Evolutionary conservation across 1,139 yeast genomes (phyloP).

Genomic region (Suhomyces bolitotheri): DNA sequence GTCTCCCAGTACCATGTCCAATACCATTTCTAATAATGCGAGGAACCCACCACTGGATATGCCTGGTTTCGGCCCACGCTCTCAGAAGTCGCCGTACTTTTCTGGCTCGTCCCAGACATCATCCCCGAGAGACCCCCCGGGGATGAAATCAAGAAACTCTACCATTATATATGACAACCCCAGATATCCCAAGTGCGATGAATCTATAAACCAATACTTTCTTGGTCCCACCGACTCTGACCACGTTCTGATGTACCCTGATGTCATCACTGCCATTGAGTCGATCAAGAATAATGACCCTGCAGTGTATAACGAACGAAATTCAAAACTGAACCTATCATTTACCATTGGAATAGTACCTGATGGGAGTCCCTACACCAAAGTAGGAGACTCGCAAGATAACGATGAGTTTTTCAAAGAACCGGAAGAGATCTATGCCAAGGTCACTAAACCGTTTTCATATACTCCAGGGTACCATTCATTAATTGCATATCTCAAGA

Average conservation of each 20-base stretch:
- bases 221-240: slow-evolving; percentile 49
- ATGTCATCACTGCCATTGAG: slow-evolving; percentile 52
- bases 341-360: slow-evolving; percentile 54
- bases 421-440: slow-evolving; percentile 79
- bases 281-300: slow-evolving; percentile 44
- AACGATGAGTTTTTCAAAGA: slow-evolving; percentile 46
- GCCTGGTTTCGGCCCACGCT: slow-evolving; percentile 6
- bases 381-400: slow-evolving; percentile 22
- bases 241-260: slow-evolving; percentile 49
- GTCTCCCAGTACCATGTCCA: slow-evolving; percentile 32
- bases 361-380: slow-evolving; percentile 34
- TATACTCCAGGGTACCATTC: slow-evolving; percentile 92
- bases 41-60: slow-evolving; percentile 3
- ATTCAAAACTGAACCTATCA: slow-evolving; percentile 48
- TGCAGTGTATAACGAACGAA: slow-evolving; percentile 39
- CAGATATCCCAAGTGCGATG: slow-evolving; percentile 37
- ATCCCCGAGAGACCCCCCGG: slow-evolving; percentile 8
- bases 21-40: slow-evolving; percentile 7
- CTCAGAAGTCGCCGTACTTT: slow-evolving; percentile 11
- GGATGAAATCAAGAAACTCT: slow-evolving; percentile 4
- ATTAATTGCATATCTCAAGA: slow-evolving; percentile 68
- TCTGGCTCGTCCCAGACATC: slow-evolving; percentile 12
- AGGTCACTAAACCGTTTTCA: slow-evolving; percentile 72
- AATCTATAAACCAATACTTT: slow-evolving; percentile 58
- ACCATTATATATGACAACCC: slow-evolving; percentile 12